Conservation (phyloP, 352 stramenopile genomes). For the Phytophthora palmivora region DNA sequence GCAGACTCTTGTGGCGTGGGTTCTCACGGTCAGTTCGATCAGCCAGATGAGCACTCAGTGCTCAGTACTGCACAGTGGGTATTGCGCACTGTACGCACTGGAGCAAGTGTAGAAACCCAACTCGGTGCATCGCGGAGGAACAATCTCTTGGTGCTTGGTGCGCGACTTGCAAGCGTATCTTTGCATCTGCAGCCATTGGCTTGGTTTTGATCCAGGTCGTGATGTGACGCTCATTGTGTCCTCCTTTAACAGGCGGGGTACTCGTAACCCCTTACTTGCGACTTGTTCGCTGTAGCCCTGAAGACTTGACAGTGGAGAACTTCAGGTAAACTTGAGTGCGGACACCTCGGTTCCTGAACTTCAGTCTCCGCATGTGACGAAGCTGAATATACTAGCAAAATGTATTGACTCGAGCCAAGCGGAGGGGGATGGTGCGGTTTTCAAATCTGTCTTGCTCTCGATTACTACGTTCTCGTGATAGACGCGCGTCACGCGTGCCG, state of each 20-base stretch:
- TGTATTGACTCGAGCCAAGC: constrained; percentile 9
- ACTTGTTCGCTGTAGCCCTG: no score
- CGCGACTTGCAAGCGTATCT: constrained; percentile 19
- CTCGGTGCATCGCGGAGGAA: constrained; percentile 12
- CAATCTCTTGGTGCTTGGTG: constrained; percentile 31
- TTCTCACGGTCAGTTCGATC: not conserved
- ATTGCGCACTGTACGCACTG: not conserved
- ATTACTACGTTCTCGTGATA: constrained; percentile 22
- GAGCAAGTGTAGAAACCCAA: not conserved
- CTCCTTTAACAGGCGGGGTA: constrained; percentile 21
- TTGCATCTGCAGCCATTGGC: constrained; percentile 13
- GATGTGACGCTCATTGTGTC: constrained; percentile 6
- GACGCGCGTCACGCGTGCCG: constrained; percentile 24
- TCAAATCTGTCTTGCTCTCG: constrained; percentile 20
- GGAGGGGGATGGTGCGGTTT: not conserved
- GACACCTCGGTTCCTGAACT: not conserved
- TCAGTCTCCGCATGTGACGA: constrained; percentile 6
- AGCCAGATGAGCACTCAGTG: constrained; percentile 3
- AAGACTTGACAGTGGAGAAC: not conserved
- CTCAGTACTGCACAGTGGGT: constrained; percentile 2
- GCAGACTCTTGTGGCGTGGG: constrained; percentile 6
- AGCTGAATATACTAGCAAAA: constrained; percentile 13
- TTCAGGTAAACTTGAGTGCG: not conserved
- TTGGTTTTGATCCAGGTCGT: constrained; percentile 7
- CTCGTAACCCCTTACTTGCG: no score